Conservation (phyloP, 305 asterid species). For the Fraxinus paxiana region DNA sequence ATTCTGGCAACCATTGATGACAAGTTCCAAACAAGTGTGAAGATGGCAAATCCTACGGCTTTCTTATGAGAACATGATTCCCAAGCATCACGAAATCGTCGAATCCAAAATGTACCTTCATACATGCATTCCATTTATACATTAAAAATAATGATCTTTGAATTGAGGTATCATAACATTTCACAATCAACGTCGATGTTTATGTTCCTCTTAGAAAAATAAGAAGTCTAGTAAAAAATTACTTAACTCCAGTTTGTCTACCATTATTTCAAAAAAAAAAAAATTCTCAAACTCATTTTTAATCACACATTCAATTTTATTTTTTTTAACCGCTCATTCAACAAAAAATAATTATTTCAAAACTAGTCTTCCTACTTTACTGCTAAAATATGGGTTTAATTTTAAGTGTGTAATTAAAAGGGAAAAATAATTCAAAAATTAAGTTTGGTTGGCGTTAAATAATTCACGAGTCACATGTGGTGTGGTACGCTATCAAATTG, state of each 20-base stretch:
- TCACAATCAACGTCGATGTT: not conserved
- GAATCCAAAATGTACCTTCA: constrained; percentile 71
- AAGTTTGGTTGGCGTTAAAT: not conserved
- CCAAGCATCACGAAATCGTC: constrained; percentile 69
- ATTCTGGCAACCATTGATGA: constrained; percentile 58
- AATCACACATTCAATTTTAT: too few species aligned
- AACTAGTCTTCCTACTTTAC: too few species aligned
- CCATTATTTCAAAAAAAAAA: too few species aligned
- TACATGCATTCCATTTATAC: not conserved
- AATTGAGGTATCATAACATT: not conserved
- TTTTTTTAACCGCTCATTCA: too few species aligned
- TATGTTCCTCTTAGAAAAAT: not conserved
- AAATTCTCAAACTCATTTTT: too few species aligned
- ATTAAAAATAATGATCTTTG: not conserved
- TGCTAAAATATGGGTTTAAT: too few species aligned
- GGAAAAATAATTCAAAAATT: not conserved
- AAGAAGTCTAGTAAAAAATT: not conserved
- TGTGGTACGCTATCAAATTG: not conserved
- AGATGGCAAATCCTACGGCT: constrained; percentile 66
- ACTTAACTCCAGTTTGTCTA: not conserved
- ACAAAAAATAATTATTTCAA: too few species aligned
- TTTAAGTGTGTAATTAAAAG: not conserved
- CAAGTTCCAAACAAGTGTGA: constrained; percentile 73
- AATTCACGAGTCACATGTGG: not conserved
- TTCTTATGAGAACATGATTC: constrained; percentile 75